These are phyloP conservation scores for Sistotremastrum suecicum DNA, from an alignment of 768 basidiomycete species.

Conservation along the genomic window DNA sequence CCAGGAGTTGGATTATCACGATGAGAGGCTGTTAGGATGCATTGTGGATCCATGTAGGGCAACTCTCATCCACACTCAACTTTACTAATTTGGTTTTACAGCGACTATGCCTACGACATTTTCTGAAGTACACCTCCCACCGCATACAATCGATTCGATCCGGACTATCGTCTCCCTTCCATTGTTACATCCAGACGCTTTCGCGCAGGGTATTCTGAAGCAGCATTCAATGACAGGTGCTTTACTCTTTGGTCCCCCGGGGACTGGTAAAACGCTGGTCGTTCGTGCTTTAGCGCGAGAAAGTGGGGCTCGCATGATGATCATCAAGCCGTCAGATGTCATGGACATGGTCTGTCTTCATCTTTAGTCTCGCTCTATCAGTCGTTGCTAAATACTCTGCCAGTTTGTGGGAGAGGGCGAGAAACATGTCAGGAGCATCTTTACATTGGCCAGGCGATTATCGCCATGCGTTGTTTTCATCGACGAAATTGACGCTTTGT, in stretches of 20 bases:
- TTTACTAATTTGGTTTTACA: constrained; percentile 16
- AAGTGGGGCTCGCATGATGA: constrained; percentile 87
- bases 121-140: constrained; percentile 75
- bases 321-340: constrained; percentile 82
- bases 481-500: constrained; percentile 89
- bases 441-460: constrained; percentile 70
- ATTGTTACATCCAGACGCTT: constrained; percentile 73
- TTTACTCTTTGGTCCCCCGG: constrained; percentile 85
- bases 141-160: constrained; percentile 82
- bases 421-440: constrained; percentile 80
- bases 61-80: constrained; percentile 1
- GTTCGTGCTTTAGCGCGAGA: constrained; percentile 87
- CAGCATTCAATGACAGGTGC: constrained; percentile 87
- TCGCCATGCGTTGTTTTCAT: constrained; percentile 91
- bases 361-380: background rate
- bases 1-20: constrained; percentile 63
- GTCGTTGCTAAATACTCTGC: constrained; percentile 1
- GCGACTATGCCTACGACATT: constrained; percentile 74
- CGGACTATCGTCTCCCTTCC: constrained; percentile 86
- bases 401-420: constrained; percentile 86
- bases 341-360: constrained; percentile 73
- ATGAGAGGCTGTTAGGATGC: constrained; percentile 65
- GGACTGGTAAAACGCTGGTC: constrained; percentile 82
- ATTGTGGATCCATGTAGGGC: constrained; percentile 69
- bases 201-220: constrained; percentile 78